These are phyloP conservation scores for Venturia aucupariae DNA, from an alignment of 2,329 filamentous ascomycete genomes.

Conservation along the genomic window DNA sequence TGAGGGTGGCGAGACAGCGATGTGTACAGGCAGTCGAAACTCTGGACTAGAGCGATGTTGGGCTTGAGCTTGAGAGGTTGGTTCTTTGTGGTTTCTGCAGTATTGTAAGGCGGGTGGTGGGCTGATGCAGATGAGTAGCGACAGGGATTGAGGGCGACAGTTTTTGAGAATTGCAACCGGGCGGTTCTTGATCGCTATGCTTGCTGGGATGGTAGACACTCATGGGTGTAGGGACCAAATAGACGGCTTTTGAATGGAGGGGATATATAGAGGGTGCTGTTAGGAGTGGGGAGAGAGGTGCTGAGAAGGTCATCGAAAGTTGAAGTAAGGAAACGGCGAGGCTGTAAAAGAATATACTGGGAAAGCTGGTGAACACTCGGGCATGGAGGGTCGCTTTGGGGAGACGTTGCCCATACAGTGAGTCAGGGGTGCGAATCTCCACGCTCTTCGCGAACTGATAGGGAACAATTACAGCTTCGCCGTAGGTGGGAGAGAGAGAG, in stretches of 20 bases:
- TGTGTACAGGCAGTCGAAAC: not conserved
- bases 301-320: conserved; percentile 20
- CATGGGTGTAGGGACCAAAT: no score
- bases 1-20: not conserved
- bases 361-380: no score
- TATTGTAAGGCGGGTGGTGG: conserved; percentile 47
- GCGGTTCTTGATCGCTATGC: no score
- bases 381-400: no score
- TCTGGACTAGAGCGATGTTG: conserved; percentile 19
- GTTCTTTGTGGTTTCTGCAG: conserved; percentile 45
- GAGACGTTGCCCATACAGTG: no score
- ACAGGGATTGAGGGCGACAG: no score
- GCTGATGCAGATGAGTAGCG: conserved; percentile 40
- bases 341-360: not conserved
- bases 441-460: no score
- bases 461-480: no score
- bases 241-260: conserved; percentile 9
- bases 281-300: conserved; percentile 10
- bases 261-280: conserved; percentile 16
- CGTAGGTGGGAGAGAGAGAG: no score
- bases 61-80: conserved; percentile 42
- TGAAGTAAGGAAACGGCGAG: conserved; percentile 18
- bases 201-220: conserved; percentile 11
- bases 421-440: no score
- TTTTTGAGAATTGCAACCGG: no score